phyloP scores from a whole-genome alignment of 2,329 filamentous ascomycete species.

The Cordyceps cateniannulata region DNA sequence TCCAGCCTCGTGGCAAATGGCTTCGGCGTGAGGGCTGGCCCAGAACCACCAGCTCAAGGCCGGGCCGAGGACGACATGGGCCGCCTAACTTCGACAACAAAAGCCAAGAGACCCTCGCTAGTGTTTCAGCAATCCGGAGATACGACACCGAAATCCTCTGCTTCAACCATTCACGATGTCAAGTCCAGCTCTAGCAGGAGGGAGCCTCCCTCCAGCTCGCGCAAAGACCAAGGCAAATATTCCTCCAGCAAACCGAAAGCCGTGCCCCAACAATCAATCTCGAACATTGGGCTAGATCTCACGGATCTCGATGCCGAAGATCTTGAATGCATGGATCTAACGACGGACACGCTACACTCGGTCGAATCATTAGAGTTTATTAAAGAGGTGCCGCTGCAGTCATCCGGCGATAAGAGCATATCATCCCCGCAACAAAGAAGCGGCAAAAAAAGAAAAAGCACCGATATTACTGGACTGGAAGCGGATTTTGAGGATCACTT shows the following conservation, averaged over 20 bases:
- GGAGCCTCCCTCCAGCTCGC: conserved; percentile 4
- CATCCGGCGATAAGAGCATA: background rate
- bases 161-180: background rate
- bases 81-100: conserved; percentile 36
- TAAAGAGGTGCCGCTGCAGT: conserved; percentile 28
- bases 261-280: conserved; percentile 13
- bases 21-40: background rate
- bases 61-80: conserved; percentile 33
- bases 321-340: conserved; percentile 35
- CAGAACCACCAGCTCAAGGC: background rate
- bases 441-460: conserved; percentile 47
- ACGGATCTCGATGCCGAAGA: conserved; percentile 29
- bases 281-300: conserved; percentile 25
- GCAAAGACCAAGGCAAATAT: conserved; percentile 18
- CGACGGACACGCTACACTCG: conserved; percentile 28
- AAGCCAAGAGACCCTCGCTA: conserved; percentile 38
- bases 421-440: conserved; percentile 21
- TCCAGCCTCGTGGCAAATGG: background rate
- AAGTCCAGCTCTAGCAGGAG: background rate
- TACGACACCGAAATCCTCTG: conserved; percentile 29
- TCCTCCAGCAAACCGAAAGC: conserved; percentile 22
- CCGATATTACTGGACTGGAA: conserved; percentile 35
- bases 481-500: conserved; percentile 39
- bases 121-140: conserved; percentile 36
- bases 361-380: conserved; percentile 30